Evolutionary conservation across 495 filamentous ascomycete species (phyloP).

Genomic region (Penicillium simplicissimum): DNA sequence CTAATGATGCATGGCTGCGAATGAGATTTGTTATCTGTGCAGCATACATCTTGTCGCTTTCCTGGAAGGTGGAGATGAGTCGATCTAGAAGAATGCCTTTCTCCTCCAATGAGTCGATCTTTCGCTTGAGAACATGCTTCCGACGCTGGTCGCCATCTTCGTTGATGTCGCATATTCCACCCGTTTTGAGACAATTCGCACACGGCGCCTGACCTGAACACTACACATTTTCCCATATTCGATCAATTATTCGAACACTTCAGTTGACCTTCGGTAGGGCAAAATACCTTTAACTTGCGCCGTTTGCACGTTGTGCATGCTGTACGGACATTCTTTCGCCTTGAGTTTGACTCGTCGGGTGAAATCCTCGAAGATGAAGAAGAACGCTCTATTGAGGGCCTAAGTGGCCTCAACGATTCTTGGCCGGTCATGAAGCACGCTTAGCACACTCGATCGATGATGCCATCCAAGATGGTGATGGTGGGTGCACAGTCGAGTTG

Average conservation of each 20-base stretch:
- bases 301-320: not conserved
- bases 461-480: not conserved
- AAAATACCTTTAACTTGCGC: not conserved
- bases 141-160: slow-evolving; percentile 38
- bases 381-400: not conserved
- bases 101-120: slow-evolving; percentile 36
- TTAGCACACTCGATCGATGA: not conserved
- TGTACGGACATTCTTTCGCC: not conserved
- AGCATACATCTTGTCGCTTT: slow-evolving; percentile 21
- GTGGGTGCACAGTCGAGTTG: not conserved
- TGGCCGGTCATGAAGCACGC: not conserved
- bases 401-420: not conserved
- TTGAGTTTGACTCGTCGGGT: not conserved
- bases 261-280: not conserved
- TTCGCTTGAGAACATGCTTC: slow-evolving; percentile 36
- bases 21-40: slow-evolving; percentile 35
- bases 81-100: slow-evolving; percentile 30
- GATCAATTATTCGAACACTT: not conserved
- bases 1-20: slow-evolving; percentile 35
- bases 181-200: slow-evolving; percentile 33
- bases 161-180: slow-evolving; percentile 34
- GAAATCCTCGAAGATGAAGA: not conserved
- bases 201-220: slow-evolving; percentile 37
- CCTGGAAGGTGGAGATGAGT: slow-evolving; percentile 31
- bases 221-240: slow-evolving; percentile 13